phyloP scores from a whole-genome alignment of 208 protist species.

The Crithidia fasciculata region DNA sequence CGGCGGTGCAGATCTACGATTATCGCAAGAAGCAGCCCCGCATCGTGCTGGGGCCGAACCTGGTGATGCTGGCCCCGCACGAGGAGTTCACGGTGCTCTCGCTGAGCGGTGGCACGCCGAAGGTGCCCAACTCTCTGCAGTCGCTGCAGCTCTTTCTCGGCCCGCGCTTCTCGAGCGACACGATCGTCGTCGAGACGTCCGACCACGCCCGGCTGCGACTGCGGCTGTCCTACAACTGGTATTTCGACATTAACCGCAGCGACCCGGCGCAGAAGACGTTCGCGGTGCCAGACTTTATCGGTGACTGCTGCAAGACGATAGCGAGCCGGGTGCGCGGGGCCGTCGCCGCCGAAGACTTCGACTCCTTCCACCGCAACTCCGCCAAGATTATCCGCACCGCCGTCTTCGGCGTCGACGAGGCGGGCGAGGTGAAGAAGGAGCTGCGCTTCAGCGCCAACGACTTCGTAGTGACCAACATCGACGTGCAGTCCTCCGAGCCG shows the following conservation, averaged over 20 bases:
- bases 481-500: constrained; percentile 94
- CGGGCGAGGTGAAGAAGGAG: constrained; percentile 52
- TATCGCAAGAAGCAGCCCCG: constrained; percentile 87
- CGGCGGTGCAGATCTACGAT: constrained; percentile 97
- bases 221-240: constrained; percentile 97
- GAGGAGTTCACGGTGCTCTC: constrained; percentile 97
- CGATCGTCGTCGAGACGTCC: constrained; percentile 95
- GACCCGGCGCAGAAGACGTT: constrained; percentile 50
- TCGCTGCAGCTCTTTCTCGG: constrained; percentile 94
- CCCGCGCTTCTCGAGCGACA: constrained; percentile 95
- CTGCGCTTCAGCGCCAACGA: constrained; percentile 92
- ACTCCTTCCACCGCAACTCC: constrained; percentile 97
- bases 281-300: constrained; percentile 97
- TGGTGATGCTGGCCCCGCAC: constrained; percentile 95
- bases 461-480: constrained; percentile 95
- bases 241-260: constrained; percentile 86
- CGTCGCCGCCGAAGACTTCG: constrained; percentile 94
- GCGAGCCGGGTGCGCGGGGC: constrained; percentile 95
- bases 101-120: constrained; percentile 93
- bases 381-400: constrained; percentile 94
- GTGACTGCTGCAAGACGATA: constrained; percentile 97
- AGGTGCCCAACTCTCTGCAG: constrained; percentile 92
- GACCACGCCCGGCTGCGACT: constrained; percentile 96
- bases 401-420: constrained; percentile 91
- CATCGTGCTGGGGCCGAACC: constrained; percentile 93